These are phyloP conservation scores for Brasilioporus rufonigricans DNA, from an alignment of 768 basidiomycete genomes.

Conservation along the genomic window DNA sequence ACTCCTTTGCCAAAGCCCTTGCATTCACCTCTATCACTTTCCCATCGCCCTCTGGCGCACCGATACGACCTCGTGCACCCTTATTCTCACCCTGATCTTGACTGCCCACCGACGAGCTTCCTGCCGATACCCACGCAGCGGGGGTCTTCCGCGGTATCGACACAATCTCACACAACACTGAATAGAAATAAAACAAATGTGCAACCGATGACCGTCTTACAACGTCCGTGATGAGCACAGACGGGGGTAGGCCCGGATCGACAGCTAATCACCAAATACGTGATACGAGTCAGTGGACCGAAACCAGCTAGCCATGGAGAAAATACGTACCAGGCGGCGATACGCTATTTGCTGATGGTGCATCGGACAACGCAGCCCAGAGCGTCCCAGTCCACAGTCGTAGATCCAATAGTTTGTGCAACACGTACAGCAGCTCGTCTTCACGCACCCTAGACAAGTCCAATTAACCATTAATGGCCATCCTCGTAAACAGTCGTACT, in stretches of 20 bases:
- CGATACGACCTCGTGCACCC: slow-evolving; percentile 17
- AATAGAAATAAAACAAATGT: slow-evolving; percentile 88
- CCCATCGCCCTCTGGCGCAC: slow-evolving; percentile 17
- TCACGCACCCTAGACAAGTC: slow-evolving; percentile 62
- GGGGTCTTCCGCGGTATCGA: slow-evolving; percentile 70
- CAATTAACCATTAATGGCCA: background rate
- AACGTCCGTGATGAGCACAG: slow-evolving; percentile 63
- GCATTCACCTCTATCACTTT: slow-evolving; percentile 59
- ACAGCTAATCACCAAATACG: slow-evolving; percentile 30
- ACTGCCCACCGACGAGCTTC: slow-evolving; percentile 1
- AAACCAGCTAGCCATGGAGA: background rate
- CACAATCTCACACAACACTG: slow-evolving; percentile 73
- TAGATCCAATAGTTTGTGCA: slow-evolving; percentile 72
- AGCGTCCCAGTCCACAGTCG: slow-evolving; percentile 74
- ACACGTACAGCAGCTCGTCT: slow-evolving; percentile 83
- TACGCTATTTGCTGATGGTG: slow-evolving; percentile 52
- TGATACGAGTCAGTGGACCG: background rate
- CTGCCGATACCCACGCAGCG: slow-evolving; percentile 70
- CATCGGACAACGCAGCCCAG: slow-evolving; percentile 71
- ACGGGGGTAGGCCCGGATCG: slow-evolving; percentile 46
- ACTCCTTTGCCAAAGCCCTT: slow-evolving; percentile 60
- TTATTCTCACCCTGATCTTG: slow-evolving; percentile 10
- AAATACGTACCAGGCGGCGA: slow-evolving; percentile 57
- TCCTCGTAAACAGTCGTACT: background rate
- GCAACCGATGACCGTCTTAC: slow-evolving; percentile 73